These are phyloP conservation scores for Solanum dulcamara DNA, from an alignment of 257 asterid genomes.

Conservation along the genomic window DNA sequence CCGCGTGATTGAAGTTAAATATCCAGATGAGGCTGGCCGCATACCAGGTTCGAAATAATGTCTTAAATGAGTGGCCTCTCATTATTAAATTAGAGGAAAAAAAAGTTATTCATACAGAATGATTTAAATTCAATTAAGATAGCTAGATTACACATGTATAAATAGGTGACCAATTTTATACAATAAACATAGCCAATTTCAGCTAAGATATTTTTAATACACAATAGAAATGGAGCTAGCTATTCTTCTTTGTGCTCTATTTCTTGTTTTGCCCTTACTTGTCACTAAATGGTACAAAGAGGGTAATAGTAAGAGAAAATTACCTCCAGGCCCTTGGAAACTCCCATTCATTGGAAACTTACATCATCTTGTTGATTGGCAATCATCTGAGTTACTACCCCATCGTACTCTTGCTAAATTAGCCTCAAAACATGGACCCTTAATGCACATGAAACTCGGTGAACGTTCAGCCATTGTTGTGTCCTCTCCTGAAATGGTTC, in stretches of 20 bases:
- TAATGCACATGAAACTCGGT: constrained; percentile 16
- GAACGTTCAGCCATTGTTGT: constrained; percentile 7
- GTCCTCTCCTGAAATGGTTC: constrained; percentile 6
- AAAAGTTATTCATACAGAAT: no score
- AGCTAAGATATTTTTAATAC: not conserved
- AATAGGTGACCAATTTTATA: not conserved
- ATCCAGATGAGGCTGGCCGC: not conserved
- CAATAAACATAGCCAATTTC: not conserved
- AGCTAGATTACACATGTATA: no score
- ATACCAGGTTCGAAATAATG: not conserved
- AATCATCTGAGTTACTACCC: constrained; percentile 6
- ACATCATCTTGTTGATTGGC: constrained; percentile 16
- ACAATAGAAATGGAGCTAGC: not conserved
- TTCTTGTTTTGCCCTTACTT: not conserved
- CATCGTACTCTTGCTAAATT: constrained; percentile 9
- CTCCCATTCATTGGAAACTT: constrained; percentile 34
- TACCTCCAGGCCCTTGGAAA: constrained; percentile 25
- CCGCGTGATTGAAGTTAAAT: not conserved
- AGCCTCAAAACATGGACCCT: constrained; percentile 12
- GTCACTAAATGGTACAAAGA: not conserved
- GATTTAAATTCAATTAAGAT: not conserved
- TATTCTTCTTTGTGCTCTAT: not conserved
- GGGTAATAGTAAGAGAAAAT: not conserved
- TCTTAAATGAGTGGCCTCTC: not conserved
- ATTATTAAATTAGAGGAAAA: not conserved